Conservation (phyloP, 495 filamentous ascomycete species). For the Penicillium paradoxum region DNA sequence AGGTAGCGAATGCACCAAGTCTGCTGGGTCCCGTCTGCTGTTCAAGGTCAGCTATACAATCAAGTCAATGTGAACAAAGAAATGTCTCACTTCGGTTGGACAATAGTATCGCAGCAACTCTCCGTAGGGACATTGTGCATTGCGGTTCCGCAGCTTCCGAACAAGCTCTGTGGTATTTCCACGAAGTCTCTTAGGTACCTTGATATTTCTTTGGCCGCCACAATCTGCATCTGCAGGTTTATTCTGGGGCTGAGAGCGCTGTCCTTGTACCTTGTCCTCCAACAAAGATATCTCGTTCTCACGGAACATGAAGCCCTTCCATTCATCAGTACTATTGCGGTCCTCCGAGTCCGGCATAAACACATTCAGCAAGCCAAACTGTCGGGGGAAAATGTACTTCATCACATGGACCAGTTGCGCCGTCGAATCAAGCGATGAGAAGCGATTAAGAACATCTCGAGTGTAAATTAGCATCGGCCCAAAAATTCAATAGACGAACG, state of each 20-base stretch:
- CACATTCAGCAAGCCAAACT: conserved; percentile 88
- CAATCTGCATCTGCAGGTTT: background rate
- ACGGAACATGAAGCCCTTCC: conserved; percentile 77
- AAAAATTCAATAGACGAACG: background rate
- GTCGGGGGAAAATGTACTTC: conserved; percentile 90
- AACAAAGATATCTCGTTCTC: conserved; percentile 70
- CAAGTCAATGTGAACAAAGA: background rate
- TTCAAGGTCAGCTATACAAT: conserved; percentile 5
- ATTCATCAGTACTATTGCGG: conserved; percentile 59
- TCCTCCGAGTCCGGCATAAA: conserved; percentile 65
- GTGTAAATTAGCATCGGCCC: background rate
- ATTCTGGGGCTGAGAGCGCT: background rate
- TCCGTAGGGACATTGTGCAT: conserved; percentile 71
- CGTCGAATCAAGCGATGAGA: conserved; percentile 41
- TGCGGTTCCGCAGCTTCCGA: conserved; percentile 60
- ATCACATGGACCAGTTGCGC: conserved; percentile 64
- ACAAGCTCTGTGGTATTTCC: conserved; percentile 56
- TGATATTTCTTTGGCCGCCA: conserved; percentile 16
- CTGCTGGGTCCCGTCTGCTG: conserved; percentile 31
- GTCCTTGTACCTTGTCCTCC: conserved; percentile 10
- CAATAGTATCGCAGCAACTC: conserved; percentile 78
- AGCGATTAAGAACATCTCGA: conserved; percentile 82
- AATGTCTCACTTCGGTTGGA: conserved; percentile 47
- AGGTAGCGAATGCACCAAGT: conserved; percentile 16
- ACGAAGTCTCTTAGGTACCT: conserved; percentile 73